Evolutionary conservation across 495 filamentous ascomycete species (phyloP), one percentile per base, ranked within the genome.

Genomic region (Hypoxylon crocopeplum): DNA sequence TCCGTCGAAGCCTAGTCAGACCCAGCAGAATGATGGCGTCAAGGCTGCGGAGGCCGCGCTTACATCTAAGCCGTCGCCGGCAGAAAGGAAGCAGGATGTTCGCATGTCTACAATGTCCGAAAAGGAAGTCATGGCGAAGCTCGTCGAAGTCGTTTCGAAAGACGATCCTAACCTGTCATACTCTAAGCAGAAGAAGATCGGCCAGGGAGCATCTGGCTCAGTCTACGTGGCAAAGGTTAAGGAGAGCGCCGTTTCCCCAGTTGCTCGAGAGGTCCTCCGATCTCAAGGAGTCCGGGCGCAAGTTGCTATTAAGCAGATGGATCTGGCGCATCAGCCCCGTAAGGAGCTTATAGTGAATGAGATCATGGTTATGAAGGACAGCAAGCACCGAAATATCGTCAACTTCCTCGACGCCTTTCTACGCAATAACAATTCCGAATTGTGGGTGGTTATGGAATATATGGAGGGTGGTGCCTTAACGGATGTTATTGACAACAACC

Each of bases 391-490:
- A 17, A 98, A 98, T 73, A 98, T 98, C 75, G 94, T 98, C 77
- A 98, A 98, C 75, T 98, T 96, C 78, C 79, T 98, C 21, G 94
- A 98, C 69, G 93, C 94, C 0, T 98, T 97, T 81, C 77, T 98
- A 66, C 89, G 93, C 62, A 94, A 96, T 65, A 90, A 91, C 66
- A 91, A 88, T 71, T 84, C 88, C 56, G 95, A 98, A 70, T 82
- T 98, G 21, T 98, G 94, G 94, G 92, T 98, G 16, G 94, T 98
- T 25, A 97, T 98, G 95, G 94, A 98, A 74, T 98, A 94, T 67
- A 98, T 98, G 95, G 94, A 98, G 73, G 94, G 94, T 56, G 94
- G 94, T 71, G 92, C 94, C 40, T 76, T 98, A 69, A 98, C 95
- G 0, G 95, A 98, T 81, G 92, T 98, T 46, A 98, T 98, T 75